Conservation (phyloP, 2,329 filamentous ascomycete genomes). For the Zasmidium citrigriseum region DNA sequence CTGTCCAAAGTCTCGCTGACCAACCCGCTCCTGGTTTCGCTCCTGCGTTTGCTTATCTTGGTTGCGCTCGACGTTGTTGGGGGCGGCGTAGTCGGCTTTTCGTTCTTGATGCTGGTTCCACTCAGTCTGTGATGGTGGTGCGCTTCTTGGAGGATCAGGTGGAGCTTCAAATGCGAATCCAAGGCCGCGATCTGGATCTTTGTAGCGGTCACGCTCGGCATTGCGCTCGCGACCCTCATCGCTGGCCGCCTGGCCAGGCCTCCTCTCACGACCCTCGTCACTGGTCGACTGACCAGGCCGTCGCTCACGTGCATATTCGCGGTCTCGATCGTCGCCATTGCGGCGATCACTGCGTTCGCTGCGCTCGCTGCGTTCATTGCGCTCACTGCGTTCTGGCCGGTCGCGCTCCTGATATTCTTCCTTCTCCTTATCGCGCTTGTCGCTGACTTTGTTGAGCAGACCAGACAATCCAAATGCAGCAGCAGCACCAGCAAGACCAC, state of each 20-base stretch:
- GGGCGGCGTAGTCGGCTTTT: conserved; percentile 2
- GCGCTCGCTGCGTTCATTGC: conserved; percentile 7
- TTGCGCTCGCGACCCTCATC: conserved; percentile 30
- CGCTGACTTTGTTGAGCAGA: conserved; percentile 26
- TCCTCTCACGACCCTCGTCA: conserved; percentile 11
- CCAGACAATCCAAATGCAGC: conserved; percentile 32
- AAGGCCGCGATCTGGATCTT: conserved; percentile 31
- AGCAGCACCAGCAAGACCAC: conserved; percentile 34
- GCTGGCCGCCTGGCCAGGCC: conserved; percentile 19
- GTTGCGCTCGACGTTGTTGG: not conserved
- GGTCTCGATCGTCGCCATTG: conserved; percentile 9
- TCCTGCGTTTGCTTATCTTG: conserved; percentile 11
- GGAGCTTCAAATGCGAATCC: conserved; percentile 36
- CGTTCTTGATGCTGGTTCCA: conserved; percentile 15
- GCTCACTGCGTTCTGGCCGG: conserved; percentile 18
- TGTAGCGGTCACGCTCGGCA: conserved; percentile 28
- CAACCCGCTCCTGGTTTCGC: conserved; percentile 15
- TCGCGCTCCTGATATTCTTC: conserved; percentile 24
- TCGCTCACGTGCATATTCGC: conserved; percentile 6
- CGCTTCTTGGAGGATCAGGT: conserved; percentile 25
- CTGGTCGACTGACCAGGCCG: not conserved
- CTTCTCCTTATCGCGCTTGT: conserved; percentile 26
- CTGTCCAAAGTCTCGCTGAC: conserved; percentile 21
- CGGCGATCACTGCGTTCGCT: conserved; percentile 8
- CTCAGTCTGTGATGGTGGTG: conserved; percentile 16